phyloP scores from a whole-genome alignment of 768 basidiomycete species.

The Boletus subparvulus region DNA sequence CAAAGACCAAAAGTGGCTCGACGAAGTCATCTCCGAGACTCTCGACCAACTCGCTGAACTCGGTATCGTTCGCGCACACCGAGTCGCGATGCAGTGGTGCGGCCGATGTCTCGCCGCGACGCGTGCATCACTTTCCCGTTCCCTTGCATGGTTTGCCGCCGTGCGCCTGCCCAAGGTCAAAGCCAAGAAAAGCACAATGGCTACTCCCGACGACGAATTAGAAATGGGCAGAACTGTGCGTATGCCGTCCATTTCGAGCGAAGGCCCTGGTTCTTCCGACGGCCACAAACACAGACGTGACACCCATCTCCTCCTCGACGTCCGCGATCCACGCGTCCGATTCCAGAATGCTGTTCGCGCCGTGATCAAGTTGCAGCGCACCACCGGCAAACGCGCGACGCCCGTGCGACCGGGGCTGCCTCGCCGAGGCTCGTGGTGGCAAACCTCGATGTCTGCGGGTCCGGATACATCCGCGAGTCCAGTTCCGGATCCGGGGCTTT shows the following conservation, averaged over 20 bases:
- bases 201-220: background rate
- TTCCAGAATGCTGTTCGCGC: conserved; percentile 43
- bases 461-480: conserved; percentile 15
- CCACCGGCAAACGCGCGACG: conserved; percentile 24
- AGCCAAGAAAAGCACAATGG: background rate
- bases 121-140: conserved; percentile 6
- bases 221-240: background rate
- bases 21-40: conserved; percentile 35
- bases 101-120: conserved; percentile 8
- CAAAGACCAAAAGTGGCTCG: conserved; percentile 48
- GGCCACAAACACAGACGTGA: background rate
- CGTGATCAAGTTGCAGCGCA: conserved; percentile 41
- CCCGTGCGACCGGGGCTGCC: conserved; percentile 24
- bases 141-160: conserved; percentile 13
- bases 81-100: conserved; percentile 25
- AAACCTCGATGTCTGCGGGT: conserved; percentile 6
- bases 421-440: conserved; percentile 30
- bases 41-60: conserved; percentile 21
- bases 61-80: conserved; percentile 27
- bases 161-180: background rate
- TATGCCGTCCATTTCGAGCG: conserved; percentile 2
- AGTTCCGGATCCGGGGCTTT: conserved; percentile 13
- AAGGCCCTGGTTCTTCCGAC: conserved; percentile 1
- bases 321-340: conserved; percentile 30
- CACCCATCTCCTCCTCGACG: conserved; percentile 19